Evolutionary conservation across 2,329 filamentous ascomycete species (phyloP).

Genomic region (Pseudogymnoascus sp.): DNA sequence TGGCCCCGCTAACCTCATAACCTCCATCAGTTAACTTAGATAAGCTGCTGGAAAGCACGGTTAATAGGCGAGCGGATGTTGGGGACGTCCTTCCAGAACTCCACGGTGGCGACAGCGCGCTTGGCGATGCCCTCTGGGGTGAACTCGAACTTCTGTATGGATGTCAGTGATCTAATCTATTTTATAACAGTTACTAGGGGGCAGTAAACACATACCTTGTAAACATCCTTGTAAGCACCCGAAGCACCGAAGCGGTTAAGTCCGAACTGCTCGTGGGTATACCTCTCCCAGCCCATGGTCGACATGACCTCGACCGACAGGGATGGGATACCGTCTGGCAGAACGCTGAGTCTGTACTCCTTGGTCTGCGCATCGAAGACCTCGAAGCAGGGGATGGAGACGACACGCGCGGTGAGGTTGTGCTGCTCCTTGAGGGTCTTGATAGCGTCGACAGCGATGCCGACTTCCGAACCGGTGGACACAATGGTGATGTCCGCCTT

Average conservation of each 20-base stretch:
- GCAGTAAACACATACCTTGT: conserved; percentile 55
- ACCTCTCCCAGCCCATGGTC: conserved; percentile 98
- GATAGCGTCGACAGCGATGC: conserved; percentile 84
- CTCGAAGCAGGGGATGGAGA: conserved; percentile 94
- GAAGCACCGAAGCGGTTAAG: conserved; percentile 98
- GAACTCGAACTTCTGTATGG: conserved; percentile 89
- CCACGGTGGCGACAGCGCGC: conserved; percentile 81
- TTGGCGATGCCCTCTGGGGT: conserved; percentile 94
- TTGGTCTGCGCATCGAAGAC: conserved; percentile 90
- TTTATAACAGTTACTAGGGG: background rate
- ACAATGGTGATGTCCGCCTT: conserved; percentile 82
- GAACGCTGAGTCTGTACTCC: conserved; percentile 87
- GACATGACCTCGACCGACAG: conserved; percentile 94
- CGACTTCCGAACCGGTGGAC: conserved; percentile 92
- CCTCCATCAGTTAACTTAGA: conserved; percentile 46
- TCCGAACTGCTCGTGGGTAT: conserved; percentile 98
- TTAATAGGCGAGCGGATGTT: conserved; percentile 93
- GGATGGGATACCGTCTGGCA: conserved; percentile 88
- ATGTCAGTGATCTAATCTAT: conserved; percentile 30
- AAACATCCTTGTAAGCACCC: conserved; percentile 95
- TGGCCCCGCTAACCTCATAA: background rate
- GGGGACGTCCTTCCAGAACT: conserved; percentile 93
- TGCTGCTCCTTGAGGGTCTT: conserved; percentile 87
- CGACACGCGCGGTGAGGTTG: conserved; percentile 78
- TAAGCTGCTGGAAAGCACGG: conserved; percentile 94